Conservation (phyloP, 805 yeast genomes). For the Wickerhamomyces hampshirensis region DNA sequence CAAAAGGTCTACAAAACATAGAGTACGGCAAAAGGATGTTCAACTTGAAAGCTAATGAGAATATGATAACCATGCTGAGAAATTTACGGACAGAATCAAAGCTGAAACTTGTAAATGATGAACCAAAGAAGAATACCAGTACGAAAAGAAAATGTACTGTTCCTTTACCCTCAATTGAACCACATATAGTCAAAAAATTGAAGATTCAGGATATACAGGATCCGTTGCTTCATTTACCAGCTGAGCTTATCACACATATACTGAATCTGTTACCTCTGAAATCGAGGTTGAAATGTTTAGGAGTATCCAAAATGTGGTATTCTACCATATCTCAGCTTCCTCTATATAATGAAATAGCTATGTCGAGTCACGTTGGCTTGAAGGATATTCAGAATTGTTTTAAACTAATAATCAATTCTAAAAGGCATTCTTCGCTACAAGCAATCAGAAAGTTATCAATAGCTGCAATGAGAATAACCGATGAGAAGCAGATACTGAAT, state of each 20-base stretch:
- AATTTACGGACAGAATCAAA: conserved; percentile 4
- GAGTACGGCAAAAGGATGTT: conserved; percentile 6
- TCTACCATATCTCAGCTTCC: conserved; percentile 8
- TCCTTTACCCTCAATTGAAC: conserved; percentile 4
- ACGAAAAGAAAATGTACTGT: conserved; percentile 6
- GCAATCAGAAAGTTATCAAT: conserved; percentile 8
- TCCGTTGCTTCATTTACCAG: conserved; percentile 7
- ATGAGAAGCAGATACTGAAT: conserved; percentile 17
- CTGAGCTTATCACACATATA: conserved; percentile 9
- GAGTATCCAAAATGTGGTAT: conserved; percentile 18
- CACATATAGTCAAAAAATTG: background rate
- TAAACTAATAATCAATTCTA: conserved; percentile 9
- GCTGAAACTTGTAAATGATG: background rate
- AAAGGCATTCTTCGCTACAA: conserved; percentile 3
- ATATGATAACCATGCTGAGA: conserved; percentile 8
- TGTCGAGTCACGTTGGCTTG: conserved; percentile 8
- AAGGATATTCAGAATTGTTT: conserved; percentile 18
- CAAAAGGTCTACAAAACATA: conserved; percentile 4
- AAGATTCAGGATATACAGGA: conserved; percentile 2
- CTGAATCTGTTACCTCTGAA: conserved; percentile 3
- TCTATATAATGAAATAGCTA: conserved; percentile 11
- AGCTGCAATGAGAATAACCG: conserved; percentile 16
- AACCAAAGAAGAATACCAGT: background rate
- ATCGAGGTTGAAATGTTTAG: conserved; percentile 6
- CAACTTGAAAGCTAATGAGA: conserved; percentile 9